phyloP scores from a whole-genome alignment of 148 eudicot species.

The Spergularia marina region DNA sequence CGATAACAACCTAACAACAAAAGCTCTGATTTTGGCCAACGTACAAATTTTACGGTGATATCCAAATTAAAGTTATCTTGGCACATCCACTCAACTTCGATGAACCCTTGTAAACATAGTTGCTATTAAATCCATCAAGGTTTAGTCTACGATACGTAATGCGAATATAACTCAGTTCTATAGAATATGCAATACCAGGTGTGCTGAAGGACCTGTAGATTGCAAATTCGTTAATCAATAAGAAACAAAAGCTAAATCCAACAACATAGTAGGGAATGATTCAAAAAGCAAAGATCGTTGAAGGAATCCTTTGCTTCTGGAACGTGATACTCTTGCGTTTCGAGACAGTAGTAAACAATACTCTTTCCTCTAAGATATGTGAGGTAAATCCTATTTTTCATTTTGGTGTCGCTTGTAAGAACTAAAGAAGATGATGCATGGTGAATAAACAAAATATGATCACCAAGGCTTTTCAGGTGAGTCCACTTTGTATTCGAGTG shows the following conservation, averaged over 20 bases:
- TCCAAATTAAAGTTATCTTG: too few relatives aligned
- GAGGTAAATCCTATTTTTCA: background rate
- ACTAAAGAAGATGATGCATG: constrained; percentile 12
- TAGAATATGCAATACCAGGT: too few relatives aligned
- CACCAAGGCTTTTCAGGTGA: constrained; percentile 7
- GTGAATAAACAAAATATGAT: background rate
- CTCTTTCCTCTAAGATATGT: background rate
- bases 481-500: background rate
- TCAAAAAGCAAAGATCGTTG: background rate
- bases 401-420: background rate
- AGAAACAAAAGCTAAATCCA: background rate
- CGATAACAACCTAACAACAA: too few relatives aligned
- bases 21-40: too few relatives aligned
- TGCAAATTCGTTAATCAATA: too few relatives aligned
- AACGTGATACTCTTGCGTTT: constrained; percentile 12
- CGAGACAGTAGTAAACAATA: constrained; percentile 13
- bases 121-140: too few relatives aligned
- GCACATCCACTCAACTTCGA: too few relatives aligned
- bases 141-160: too few relatives aligned
- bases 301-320: background rate
- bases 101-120: too few relatives aligned
- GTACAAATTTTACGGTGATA: too few relatives aligned
- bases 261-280: background rate
- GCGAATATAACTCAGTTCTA: too few relatives aligned
- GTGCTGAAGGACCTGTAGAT: too few relatives aligned